A percentile compares a stretch with the other conserved stretches of the same genome.
phyloP scores from a whole-genome alignment of 495 filamentous ascomycete genomes.

The Aspergillus nidulans region DNA sequence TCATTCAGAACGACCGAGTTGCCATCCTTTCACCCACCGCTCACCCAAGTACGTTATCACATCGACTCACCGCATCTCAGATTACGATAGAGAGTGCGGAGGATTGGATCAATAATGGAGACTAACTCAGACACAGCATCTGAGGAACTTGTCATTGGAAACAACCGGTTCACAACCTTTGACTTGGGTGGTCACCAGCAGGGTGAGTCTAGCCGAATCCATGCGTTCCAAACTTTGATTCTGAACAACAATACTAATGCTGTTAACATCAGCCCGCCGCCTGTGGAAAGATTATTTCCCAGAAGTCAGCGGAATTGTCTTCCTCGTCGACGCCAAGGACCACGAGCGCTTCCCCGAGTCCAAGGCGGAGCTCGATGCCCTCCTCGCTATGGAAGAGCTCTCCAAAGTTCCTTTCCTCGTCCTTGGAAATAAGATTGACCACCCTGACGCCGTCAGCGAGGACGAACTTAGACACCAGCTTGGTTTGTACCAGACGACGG shows the following conservation, averaged over 20 bases:
- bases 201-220: conserved; percentile 49
- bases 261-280: conserved; percentile 63
- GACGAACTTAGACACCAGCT: conserved; percentile 87
- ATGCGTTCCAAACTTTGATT: too few species aligned
- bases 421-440: conserved; percentile 98
- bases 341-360: conserved; percentile 88
- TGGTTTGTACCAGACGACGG: conserved; percentile 92
- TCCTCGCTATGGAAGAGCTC: conserved; percentile 89
- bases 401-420: conserved; percentile 91
- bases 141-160: conserved; percentile 94
- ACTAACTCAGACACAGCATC: conserved; percentile 54
- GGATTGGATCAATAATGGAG: not conserved
- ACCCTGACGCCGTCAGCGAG: conserved; percentile 90
- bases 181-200: conserved; percentile 97
- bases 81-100: not conserved
- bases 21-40: conserved; percentile 87
- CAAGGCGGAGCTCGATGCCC: conserved; percentile 93
- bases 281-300: conserved; percentile 99
- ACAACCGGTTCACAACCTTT: conserved; percentile 95
- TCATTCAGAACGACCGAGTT: conserved; percentile 80
- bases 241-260: not conserved
- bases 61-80: not conserved
- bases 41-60: conserved; percentile 69
- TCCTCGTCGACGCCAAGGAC: conserved; percentile 96
- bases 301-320: conserved; percentile 95